Evolutionary conservation across 352 stramenopile genomes (phyloP).

Genomic region (Globisporangium carolinianum): DNA sequence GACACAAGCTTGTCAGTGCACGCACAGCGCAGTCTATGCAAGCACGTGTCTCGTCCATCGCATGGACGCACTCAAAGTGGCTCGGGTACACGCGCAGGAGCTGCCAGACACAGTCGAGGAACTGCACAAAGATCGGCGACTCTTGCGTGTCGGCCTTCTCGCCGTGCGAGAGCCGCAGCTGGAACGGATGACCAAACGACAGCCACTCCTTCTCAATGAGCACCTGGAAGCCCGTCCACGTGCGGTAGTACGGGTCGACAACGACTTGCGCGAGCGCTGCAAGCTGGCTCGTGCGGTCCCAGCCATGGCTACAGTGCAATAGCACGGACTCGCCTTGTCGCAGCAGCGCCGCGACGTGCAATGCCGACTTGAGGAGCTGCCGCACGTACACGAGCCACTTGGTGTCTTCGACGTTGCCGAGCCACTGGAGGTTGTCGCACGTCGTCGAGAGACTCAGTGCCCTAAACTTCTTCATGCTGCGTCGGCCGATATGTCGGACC

Average conservation of each 20-base stretch:
- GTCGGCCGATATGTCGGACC: too few relatives aligned
- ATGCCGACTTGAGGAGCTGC: slow-evolving; percentile 88
- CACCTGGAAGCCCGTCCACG: slow-evolving; percentile 72
- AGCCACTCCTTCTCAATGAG: slow-evolving; percentile 85
- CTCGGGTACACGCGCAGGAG: slow-evolving; percentile 90
- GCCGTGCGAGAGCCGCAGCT: slow-evolving; percentile 66
- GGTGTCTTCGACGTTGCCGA: slow-evolving; percentile 91
- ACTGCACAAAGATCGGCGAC: slow-evolving; percentile 83
- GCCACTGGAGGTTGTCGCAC: slow-evolving; percentile 91
- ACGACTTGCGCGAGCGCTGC: slow-evolving; percentile 59
- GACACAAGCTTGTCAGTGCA: background rate
- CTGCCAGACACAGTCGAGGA: slow-evolving; percentile 78
- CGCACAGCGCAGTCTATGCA: background rate
- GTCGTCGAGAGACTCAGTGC: slow-evolving; percentile 67
- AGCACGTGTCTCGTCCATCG: background rate
- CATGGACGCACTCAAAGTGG: slow-evolving; percentile 89
- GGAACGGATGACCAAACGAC: slow-evolving; percentile 77
- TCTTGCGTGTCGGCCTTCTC: slow-evolving; percentile 77
- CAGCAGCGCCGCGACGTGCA: slow-evolving; percentile 89
- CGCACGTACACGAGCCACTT: slow-evolving; percentile 96
- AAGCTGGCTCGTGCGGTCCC: slow-evolving; percentile 90
- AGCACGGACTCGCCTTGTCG: slow-evolving; percentile 82
- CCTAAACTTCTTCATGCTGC: slow-evolving; percentile 68
- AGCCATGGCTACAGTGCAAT: slow-evolving; percentile 81
- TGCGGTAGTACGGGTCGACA: slow-evolving; percentile 74